A percentile compares a stretch with the other conserved stretches of the same genome.
These are phyloP conservation scores for Combretum micranthum DNA, from an alignment of 345 rosid genomes.

Conservation along the genomic window DNA sequence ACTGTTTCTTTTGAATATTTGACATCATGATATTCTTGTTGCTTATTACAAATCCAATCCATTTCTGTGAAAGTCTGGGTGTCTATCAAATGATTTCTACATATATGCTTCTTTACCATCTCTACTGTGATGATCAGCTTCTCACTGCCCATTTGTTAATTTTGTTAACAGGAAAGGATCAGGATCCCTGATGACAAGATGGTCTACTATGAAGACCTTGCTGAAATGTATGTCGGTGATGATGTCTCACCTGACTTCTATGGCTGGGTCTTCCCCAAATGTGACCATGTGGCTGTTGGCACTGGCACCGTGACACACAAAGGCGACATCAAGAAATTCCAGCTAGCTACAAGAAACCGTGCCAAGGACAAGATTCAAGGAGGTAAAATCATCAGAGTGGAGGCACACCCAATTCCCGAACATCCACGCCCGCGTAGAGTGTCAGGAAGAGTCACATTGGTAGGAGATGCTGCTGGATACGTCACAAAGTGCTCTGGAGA, in stretches of 20 bases:
- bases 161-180: slow-evolving; percentile 60
- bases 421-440: slow-evolving; percentile 82
- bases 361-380: slow-evolving; percentile 87
- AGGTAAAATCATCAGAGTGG: slow-evolving; percentile 84
- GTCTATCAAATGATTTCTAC: not conserved
- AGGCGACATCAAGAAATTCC: slow-evolving; percentile 90
- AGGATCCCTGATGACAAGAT: slow-evolving; percentile 77
- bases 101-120: not conserved
- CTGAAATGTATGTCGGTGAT: slow-evolving; percentile 94
- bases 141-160: not conserved
- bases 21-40: too few species aligned
- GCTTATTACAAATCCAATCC: too few species aligned
- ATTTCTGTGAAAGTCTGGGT: too few species aligned
- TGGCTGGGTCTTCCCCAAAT: slow-evolving; percentile 96
- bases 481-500: slow-evolving; percentile 91
- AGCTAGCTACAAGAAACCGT: slow-evolving; percentile 72
- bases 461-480: slow-evolving; percentile 89
- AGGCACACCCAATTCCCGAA: slow-evolving; percentile 88
- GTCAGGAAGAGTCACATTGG: slow-evolving; percentile 62
- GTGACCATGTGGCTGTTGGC: slow-evolving; percentile 95
- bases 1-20: too few species aligned
- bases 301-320: slow-evolving; percentile 93
- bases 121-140: not conserved
- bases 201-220: slow-evolving; percentile 79
- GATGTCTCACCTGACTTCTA: slow-evolving; percentile 95